Evolutionary conservation across 2,329 filamentous ascomycete genomes (phyloP).

Genomic region (Epichloe hybrida): DNA sequence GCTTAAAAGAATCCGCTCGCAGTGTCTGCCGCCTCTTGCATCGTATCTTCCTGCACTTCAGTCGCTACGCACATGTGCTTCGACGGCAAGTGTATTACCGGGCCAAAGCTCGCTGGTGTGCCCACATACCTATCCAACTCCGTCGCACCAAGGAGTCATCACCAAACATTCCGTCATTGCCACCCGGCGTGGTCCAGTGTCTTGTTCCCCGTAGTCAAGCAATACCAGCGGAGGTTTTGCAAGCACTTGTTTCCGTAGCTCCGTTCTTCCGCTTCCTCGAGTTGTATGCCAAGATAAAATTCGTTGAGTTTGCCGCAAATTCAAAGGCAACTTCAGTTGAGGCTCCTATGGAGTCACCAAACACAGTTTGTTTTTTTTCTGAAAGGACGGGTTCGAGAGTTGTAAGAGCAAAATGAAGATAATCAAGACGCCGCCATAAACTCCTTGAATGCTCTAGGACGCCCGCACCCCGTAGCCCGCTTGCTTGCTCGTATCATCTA

Average conservation of each 20-base stretch:
- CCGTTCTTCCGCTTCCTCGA: background rate
- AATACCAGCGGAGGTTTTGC: background rate
- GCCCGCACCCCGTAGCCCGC: conserved; percentile 8
- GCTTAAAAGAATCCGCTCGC: background rate
- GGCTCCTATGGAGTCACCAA: background rate
- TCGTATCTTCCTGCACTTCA: background rate
- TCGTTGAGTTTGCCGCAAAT: background rate
- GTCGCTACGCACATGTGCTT: background rate
- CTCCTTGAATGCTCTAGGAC: conserved; percentile 10
- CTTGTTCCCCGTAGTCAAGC: background rate
- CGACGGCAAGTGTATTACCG: background rate
- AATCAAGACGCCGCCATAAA: conserved; percentile 4
- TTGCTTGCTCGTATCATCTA: conserved; percentile 8
- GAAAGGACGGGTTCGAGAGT: background rate
- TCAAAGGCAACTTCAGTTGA: background rate
- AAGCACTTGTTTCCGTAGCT: background rate
- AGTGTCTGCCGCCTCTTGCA: background rate
- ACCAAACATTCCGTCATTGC: conserved; percentile 4
- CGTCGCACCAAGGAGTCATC: background rate
- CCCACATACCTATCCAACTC: background rate
- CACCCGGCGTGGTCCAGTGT: background rate
- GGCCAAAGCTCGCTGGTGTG: background rate
- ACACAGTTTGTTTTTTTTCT: background rate
- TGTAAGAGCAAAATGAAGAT: background rate
- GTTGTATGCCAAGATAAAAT: background rate